Evolutionary conservation across 2,329 filamentous ascomycete genomes (phyloP).

Genomic region (Xylariales sp.): DNA sequence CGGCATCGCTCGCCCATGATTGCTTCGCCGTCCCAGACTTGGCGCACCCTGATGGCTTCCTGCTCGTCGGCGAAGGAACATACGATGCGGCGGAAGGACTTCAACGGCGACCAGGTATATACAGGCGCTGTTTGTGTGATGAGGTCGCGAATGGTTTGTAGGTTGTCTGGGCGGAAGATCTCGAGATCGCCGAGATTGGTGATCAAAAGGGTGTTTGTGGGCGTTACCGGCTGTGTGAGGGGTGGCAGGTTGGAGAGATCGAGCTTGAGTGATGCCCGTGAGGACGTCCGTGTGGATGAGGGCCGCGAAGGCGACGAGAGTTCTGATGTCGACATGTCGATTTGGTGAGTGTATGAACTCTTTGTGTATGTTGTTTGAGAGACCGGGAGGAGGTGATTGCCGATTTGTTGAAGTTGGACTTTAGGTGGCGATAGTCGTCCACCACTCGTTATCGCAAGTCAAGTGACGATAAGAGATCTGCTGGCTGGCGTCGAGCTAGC

Average conservation of each 20-base stretch:
- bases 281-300: conserved; percentile 34
- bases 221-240: conserved; percentile 64
- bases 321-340: conserved; percentile 17
- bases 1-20: conserved; percentile 66
- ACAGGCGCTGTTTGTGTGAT: conserved; percentile 66
- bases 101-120: conserved; percentile 74
- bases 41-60: conserved; percentile 65
- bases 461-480: too few relatives aligned
- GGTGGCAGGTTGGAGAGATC: conserved; percentile 71
- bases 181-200: conserved; percentile 71
- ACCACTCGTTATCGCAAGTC: too few relatives aligned
- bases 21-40: conserved; percentile 68
- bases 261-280: conserved; percentile 56
- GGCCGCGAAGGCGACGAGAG: conserved; percentile 26
- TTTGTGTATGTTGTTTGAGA: neutral
- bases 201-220: conserved; percentile 79
- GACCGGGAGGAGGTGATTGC: neutral
- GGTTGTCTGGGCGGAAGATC: conserved; percentile 70
- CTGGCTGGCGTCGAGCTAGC: too few relatives aligned
- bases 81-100: conserved; percentile 77
- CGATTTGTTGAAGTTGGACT: neutral
- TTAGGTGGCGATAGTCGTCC: too few relatives aligned
- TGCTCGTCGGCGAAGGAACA: conserved; percentile 70
- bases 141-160: conserved; percentile 67
- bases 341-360: neutral